Conservation (phyloP, 2,329 filamentous ascomycete species). For the Botryotinia convoluta region DNA sequence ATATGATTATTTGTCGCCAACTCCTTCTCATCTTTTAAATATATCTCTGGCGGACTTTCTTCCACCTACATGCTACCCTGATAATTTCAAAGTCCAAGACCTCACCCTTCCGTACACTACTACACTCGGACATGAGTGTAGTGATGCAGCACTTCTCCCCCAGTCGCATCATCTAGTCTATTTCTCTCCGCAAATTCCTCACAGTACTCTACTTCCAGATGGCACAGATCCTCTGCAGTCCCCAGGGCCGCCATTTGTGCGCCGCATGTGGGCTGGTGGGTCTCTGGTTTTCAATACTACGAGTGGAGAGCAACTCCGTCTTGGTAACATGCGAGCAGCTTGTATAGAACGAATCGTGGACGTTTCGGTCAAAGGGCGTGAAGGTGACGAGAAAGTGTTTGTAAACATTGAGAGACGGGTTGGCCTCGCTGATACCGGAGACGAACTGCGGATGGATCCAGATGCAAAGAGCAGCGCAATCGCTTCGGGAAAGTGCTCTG, state of each 20-base stretch:
- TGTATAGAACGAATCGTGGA: conserved; percentile 49
- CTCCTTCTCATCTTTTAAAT: conserved; percentile 63
- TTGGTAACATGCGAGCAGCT: conserved; percentile 41
- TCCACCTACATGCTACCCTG: conserved; percentile 37
- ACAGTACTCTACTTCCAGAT: conserved; percentile 67
- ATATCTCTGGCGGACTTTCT: conserved; percentile 59
- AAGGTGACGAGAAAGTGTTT: conserved; percentile 36
- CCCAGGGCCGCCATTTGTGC: conserved; percentile 68
- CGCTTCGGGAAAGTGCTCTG: not conserved
- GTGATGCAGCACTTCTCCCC: conserved; percentile 40
- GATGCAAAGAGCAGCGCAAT: conserved; percentile 26
- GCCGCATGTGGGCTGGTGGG: conserved; percentile 89
- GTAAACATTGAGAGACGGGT: conserved; percentile 32
- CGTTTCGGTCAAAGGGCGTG: conserved; percentile 38
- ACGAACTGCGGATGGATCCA: not conserved
- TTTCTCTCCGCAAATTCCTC: conserved; percentile 69
- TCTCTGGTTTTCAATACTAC: conserved; percentile 53
- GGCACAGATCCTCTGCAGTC: conserved; percentile 80
- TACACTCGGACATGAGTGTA: not conserved
- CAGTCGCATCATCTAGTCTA: conserved; percentile 81
- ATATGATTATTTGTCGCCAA: conserved; percentile 56
- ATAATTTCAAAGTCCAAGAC: conserved; percentile 24
- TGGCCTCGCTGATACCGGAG: conserved; percentile 35
- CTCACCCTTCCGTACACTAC: conserved; percentile 24
- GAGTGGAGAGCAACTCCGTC: conserved; percentile 26